A percentile compares a stretch with the other conserved stretches of the same genome.
phyloP scores from a whole-genome alignment of 768 basidiomycete genomes.

The Neoboletus magnificus region DNA sequence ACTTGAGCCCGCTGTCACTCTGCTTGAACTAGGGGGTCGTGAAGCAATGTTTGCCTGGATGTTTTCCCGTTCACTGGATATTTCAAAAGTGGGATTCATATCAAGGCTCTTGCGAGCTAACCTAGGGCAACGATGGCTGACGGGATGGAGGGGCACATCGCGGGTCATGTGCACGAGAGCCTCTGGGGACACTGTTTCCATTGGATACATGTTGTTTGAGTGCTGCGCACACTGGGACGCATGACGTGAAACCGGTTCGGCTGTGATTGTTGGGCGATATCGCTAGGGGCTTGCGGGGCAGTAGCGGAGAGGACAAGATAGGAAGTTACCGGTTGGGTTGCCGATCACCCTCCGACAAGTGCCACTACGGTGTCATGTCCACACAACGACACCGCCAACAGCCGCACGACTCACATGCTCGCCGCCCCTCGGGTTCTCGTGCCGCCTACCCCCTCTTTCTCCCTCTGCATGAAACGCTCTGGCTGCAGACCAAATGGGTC shows the following conservation, averaged over 20 bases:
- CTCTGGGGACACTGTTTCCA: neutral
- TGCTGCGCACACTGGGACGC: neutral
- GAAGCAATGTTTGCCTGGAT: neutral
- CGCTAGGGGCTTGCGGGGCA: slow-evolving; percentile 9
- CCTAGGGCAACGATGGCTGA: neutral
- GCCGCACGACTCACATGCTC: neutral
- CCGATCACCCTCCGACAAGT: slow-evolving; percentile 9
- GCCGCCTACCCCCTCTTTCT: slow-evolving; percentile 68
- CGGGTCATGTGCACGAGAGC: neutral
- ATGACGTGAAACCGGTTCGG: neutral
- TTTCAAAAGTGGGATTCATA: neutral
- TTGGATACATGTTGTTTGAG: neutral
- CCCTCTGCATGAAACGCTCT: slow-evolving; percentile 54
- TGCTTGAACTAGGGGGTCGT: neutral
- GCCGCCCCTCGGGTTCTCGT: slow-evolving; percentile 38
- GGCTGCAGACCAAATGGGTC: slow-evolving; percentile 59
- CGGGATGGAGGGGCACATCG: slow-evolving; percentile 5
- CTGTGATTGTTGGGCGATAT: neutral
- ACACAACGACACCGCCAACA: no score
- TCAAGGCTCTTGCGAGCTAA: neutral
- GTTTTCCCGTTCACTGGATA: neutral
- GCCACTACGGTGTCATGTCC: slow-evolving; percentile 22
- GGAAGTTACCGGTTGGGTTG: slow-evolving; percentile 14
- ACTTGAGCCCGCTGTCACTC: neutral
- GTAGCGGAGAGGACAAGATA: neutral